A percentile compares a stretch with the other conserved stretches of the same genome.
These are phyloP conservation scores for Colletotrichum karsti DNA, from an alignment of 2,329 filamentous ascomycete genomes.

Conservation along the genomic window DNA sequence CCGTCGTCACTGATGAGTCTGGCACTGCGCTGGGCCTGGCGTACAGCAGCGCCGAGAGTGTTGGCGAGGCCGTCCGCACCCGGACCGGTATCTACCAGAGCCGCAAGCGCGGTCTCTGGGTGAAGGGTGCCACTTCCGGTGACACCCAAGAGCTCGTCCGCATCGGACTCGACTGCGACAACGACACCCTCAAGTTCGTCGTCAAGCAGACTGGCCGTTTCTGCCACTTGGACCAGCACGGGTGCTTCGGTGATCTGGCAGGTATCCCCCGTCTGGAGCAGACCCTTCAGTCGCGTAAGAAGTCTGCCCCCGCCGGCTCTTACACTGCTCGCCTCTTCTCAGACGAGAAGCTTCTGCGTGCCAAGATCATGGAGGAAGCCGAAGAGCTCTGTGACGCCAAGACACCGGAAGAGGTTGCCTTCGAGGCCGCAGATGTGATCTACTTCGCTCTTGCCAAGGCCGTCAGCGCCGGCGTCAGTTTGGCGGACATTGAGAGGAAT, in stretches of 20 bases:
- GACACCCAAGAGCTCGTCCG: conserved; percentile 90
- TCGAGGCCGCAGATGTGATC: conserved; percentile 93
- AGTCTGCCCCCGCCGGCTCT: conserved; percentile 85
- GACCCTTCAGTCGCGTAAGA: conserved; percentile 83
- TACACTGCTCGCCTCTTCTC: conserved; percentile 95
- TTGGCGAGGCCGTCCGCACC: conserved; percentile 85
- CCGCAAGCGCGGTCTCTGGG: conserved; percentile 93
- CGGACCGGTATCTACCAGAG: conserved; percentile 90
- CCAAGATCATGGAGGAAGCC: conserved; percentile 99
- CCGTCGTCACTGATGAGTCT: conserved; percentile 88
- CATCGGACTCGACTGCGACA: conserved; percentile 90
- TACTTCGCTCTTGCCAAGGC: conserved; percentile 97
- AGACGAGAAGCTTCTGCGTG: conserved; percentile 86
- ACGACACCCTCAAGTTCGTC: conserved; percentile 89
- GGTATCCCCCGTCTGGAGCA: conserved; percentile 88
- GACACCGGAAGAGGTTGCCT: conserved; percentile 84
- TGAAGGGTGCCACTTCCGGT: conserved; percentile 94
- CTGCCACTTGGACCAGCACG: conserved; percentile 91
- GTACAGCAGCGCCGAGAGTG: conserved; percentile 92
- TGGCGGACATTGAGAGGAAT: conserved; percentile 91
- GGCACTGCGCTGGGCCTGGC: conserved; percentile 88
- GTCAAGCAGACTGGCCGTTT: conserved; percentile 92
- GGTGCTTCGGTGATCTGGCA: conserved; percentile 87
- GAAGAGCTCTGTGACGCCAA: conserved; percentile 92
- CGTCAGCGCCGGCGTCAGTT: conserved; percentile 80